A percentile compares a stretch with the other conserved stretches of the same genome.
These are phyloP conservation scores for Trichoderma gamsii DNA, from an alignment of 495 filamentous ascomycete genomes.

Conservation along the genomic window DNA sequence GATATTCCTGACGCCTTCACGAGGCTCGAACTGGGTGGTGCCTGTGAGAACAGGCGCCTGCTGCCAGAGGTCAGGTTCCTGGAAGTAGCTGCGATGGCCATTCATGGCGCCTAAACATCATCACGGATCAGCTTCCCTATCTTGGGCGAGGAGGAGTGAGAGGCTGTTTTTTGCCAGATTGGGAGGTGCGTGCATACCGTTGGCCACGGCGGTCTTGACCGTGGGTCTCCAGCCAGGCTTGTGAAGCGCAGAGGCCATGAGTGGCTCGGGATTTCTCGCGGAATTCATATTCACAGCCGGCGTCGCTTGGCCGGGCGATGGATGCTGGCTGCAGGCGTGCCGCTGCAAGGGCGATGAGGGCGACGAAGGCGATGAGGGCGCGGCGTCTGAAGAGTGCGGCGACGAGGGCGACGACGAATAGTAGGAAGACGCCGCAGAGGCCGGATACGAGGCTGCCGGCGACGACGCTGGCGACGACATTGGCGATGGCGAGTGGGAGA, in stretches of 20 bases:
- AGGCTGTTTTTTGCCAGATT: not conserved
- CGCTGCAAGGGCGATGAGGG: conserved; percentile 2
- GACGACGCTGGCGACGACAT: conserved; percentile 7
- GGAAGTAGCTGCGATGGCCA: conserved; percentile 37
- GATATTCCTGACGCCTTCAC: conserved; percentile 60
- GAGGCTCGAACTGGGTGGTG: conserved; percentile 56
- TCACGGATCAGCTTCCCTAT: not conserved
- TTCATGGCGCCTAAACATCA: conserved; percentile 9
- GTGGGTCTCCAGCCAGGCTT: conserved; percentile 2
- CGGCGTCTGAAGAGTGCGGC: not conserved
- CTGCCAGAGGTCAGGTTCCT: conserved; percentile 54
- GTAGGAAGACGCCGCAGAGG: conserved; percentile 1
- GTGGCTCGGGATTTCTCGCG: not conserved
- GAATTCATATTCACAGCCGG: not conserved
- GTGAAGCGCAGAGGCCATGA: not conserved
- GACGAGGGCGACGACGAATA: not conserved
- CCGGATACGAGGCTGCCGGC: not conserved
- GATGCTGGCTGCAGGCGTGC: not conserved
- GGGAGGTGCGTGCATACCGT: not conserved
- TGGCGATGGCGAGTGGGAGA: not conserved
- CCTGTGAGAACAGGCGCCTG: conserved; percentile 60
- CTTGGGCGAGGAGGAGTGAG: conserved; percentile 17
- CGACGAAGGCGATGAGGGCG: not conserved
- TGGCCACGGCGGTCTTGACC: not conserved
- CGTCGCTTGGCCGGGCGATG: not conserved